Base-by-base conservation (phyloP, 305 asterid genomes). In the Striga hermonthica region DNA sequence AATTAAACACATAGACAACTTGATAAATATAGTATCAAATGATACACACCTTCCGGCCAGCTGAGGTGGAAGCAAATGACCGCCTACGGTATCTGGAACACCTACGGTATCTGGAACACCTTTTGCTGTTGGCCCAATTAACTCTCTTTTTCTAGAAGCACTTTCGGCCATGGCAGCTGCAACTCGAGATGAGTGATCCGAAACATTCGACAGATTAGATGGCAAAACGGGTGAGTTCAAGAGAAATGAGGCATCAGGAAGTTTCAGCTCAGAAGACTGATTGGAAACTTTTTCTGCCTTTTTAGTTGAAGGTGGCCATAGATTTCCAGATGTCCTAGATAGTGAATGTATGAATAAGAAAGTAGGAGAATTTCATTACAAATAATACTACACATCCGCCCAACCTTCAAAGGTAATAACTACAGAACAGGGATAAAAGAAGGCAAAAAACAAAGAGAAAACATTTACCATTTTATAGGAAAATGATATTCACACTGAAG, bases 91-190 rank as follows among this genome's bases (percentile, higher is more conserved):
- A 40, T 88, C 95, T 6, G 92, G 95, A 58, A 75, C 79, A 73
- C 57, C 86, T 56, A 61, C 83, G 64, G 95, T 86, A 40, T 88
- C 95, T 6, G 92, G 95, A 58, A 75, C 79, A 73, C 57, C 86
- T n/a, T n/a, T 73, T 68, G 89, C 73, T 41, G 80, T 44, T 28
- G 83, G 61, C 41, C 72, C 80, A 28, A 70, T 84, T 65, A 76
- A 67, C 36, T 86, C 95, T 80, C 95, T 80, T 81, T 91, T 91
- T 69, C 88, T 71, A 35, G 90, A 79, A 59, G 80, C 90, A 55
- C 81, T 84, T 78, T 85, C 88, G 41, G 94, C 87, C 91, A 84
- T 85, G 28, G 96, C 96, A 65, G 83, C 90, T 59, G 98, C 94
- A 70, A 88, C 98, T 71, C 84, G 86, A 47, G 95, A 84, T 65